Base-by-base conservation (phyloP, 345 rosid genomes). In the Eucalyptus sp. region DNA sequence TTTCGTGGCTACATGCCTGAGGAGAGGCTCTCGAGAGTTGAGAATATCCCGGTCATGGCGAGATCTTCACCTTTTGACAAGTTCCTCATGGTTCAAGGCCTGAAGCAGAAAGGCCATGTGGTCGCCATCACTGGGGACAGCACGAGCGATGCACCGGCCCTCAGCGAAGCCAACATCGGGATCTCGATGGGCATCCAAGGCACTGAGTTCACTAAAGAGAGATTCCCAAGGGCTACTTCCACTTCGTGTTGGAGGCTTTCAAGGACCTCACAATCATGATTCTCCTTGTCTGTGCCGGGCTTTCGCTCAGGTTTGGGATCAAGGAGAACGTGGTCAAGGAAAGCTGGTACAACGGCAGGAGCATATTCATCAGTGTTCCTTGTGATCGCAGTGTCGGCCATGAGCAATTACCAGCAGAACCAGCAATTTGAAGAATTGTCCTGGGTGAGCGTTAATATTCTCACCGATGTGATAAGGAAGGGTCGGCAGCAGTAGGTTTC, bases 91-190 rank as follows among this genome's bases (percentile, higher is more conserved):
- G 98, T 97, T 71, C 93, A 96, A 86, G 93, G 97, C 90, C 91
- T 97, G 80, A 94, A 93, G 87, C 93, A 92, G 90, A 89, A 94
- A 92, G 96, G 96, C 7, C 96, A 94, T 64, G 97, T 95, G 5
- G 98, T 97, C 54, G 97, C 97, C 3, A 96, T 96, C 86, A 96
- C 97, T 0, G 96, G 96, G 2, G 98, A 97, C 51, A 97, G 96
- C 6, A 95, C 96, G 6, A 43, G 44, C 44, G 44, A 43, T 43
- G 44, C 44, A 43, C 44, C 44, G 44, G 44, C 41, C 44, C 44
- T 43, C 44, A 43, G 44, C 7, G 44, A 43, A 43, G 44, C 44
- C 44, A 43, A 43, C 44, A 5, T 43, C 44, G 44, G 44, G 44
- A 43, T 43, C 44, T 43, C 44, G 7, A 43, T 43, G 44, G 44